phyloP scores from a whole-genome alignment of 768 basidiomycete genomes.

The Russula ochroleuca region DNA sequence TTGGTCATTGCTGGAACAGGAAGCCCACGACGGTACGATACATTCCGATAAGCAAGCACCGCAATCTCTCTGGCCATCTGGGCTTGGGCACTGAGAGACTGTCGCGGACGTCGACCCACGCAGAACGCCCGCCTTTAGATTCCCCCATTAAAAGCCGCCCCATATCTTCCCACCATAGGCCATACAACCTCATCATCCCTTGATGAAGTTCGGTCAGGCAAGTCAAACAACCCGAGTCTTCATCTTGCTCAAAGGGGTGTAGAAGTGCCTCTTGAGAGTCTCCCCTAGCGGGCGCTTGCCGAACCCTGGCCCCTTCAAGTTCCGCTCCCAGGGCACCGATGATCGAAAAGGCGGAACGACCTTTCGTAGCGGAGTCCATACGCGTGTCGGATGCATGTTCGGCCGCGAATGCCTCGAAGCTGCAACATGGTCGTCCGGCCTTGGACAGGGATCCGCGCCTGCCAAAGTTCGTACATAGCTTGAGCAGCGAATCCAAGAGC shows the following conservation, averaged over 20 bases:
- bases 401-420: slow-evolving; percentile 10
- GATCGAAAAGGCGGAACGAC: slow-evolving; percentile 20
- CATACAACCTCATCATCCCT: slow-evolving; percentile 21
- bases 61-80: neutral
- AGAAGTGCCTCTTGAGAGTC: neutral
- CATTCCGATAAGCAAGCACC: neutral
- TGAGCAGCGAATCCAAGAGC: slow-evolving; percentile 6
- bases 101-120: slow-evolving; percentile 14
- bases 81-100: neutral
- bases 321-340: slow-evolving; percentile 12
- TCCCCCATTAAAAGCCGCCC: slow-evolving; percentile 22
- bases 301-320: slow-evolving; percentile 4
- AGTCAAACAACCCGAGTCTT: slow-evolving; percentile 5
- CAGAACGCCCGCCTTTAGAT: slow-evolving; percentile 1
- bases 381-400: neutral
- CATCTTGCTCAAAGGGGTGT: neutral
- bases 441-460: slow-evolving; percentile 19
- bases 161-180: slow-evolving; percentile 23
- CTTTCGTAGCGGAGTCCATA: neutral
- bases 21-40: neutral
- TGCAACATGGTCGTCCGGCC: slow-evolving; percentile 21
- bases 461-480: slow-evolving; percentile 10
- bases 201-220: slow-evolving; percentile 23
- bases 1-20: neutral
- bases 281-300: neutral